Percentiles rank a stretch among this genome's conserved stretches.
Conservation (phyloP, 116 monocot genomes). For the Cymodocea nodosa region DNA sequence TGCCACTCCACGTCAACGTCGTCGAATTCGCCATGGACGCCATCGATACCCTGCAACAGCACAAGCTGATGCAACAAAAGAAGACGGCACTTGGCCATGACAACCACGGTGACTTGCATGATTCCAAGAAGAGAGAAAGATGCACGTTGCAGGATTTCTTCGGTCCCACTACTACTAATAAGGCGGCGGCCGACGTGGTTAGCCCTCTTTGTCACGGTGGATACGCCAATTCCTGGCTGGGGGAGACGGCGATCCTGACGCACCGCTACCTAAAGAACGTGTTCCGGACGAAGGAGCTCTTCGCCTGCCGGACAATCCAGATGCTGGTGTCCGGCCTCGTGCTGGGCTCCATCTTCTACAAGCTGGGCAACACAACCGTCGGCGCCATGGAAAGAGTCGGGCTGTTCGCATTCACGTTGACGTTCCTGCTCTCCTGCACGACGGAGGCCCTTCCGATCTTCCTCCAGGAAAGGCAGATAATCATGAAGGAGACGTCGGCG, state of each 20-base stretch:
- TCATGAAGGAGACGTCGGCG: constrained; percentile 64
- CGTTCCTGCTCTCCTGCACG: constrained; percentile 79
- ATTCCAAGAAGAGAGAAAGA: constrained; percentile 12
- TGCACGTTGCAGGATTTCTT: constrained; percentile 69
- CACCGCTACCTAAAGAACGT: constrained; percentile 65
- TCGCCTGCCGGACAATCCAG: constrained; percentile 59
- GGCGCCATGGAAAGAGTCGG: constrained; percentile 43
- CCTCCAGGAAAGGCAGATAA: constrained; percentile 67
- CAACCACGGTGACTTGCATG: not conserved
- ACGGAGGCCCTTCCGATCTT: constrained; percentile 83
- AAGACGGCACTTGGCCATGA: not conserved
- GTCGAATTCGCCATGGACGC: constrained; percentile 85
- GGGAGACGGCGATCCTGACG: constrained; percentile 58
- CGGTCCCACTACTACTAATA: constrained; percentile 10
- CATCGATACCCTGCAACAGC: constrained; percentile 24
- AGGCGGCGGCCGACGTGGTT: too few species aligned
- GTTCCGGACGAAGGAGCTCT: constrained; percentile 69
- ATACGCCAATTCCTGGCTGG: constrained; percentile 38
- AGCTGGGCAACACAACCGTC: constrained; percentile 14
- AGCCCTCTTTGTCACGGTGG: not conserved
- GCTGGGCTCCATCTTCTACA: constrained; percentile 81
- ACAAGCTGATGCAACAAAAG: not conserved
- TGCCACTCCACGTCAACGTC: constrained; percentile 51
- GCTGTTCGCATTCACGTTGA: constrained; percentile 84
- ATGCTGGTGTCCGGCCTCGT: constrained; percentile 66